Evolutionary conservation across 176 grass and related monocot species (phyloP).

Genomic region (Puccinellia tenuiflora): DNA sequence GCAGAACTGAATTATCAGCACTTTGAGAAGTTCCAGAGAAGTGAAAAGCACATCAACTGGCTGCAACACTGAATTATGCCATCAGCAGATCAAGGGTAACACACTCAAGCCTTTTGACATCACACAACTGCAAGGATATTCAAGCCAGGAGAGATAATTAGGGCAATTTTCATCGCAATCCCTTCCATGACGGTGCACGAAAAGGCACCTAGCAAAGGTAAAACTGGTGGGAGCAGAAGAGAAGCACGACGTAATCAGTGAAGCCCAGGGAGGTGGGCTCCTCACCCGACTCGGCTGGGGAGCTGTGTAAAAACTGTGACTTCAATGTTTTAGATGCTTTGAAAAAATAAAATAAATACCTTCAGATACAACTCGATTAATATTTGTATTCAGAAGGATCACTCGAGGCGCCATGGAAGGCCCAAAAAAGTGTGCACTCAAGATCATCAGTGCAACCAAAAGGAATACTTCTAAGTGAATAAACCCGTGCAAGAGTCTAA

Average conservation of each 20-base stretch:
- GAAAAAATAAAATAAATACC: no score
- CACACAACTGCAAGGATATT: conserved; percentile 47
- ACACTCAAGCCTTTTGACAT: conserved; percentile 47
- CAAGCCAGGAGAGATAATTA: conserved; percentile 47
- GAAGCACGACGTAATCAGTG: no score
- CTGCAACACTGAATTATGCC: conserved; percentile 43
- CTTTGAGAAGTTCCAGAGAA: no score
- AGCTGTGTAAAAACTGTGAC: conserved; percentile 9
- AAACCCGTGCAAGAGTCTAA: not conserved
- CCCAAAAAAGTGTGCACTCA: not conserved
- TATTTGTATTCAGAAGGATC: not conserved
- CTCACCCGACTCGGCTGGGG: no score
- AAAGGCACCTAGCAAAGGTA: no score
- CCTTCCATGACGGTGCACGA: conserved; percentile 18
- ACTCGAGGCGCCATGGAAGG: no score
- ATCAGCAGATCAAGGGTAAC: conserved; percentile 34
- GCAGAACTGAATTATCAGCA: conserved; percentile 41
- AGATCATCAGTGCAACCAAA: not conserved
- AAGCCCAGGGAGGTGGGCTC: no score
- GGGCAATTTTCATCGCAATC: conserved; percentile 11
- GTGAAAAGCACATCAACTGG: conserved; percentile 8
- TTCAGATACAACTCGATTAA: no score
- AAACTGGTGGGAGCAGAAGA: no score
- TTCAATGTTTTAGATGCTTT: no score
- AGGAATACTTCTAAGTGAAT: not conserved